Conservation (phyloP, 441 rosid species). For the Daphne laureola region DNA sequence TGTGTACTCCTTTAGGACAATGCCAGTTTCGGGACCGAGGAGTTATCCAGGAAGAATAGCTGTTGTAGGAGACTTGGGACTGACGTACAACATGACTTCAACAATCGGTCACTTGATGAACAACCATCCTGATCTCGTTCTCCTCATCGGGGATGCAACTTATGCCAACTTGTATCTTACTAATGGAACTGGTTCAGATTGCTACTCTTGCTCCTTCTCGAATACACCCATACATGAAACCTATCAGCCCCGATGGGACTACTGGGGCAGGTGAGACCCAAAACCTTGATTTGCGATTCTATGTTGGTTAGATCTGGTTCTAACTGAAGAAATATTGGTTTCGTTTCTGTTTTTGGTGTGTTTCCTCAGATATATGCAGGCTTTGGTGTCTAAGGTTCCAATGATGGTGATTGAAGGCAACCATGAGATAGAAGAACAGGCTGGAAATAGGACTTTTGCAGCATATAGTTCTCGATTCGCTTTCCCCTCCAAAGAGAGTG, state of each 20-base stretch:
- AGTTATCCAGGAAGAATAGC: constrained; percentile 53
- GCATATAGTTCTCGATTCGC: constrained; percentile 34
- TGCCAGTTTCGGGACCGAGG: constrained; percentile 52
- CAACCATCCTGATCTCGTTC: constrained; percentile 67
- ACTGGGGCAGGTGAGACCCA: constrained; percentile 68
- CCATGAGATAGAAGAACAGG: constrained; percentile 35
- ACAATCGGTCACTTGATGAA: constrained; percentile 37
- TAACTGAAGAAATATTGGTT: too few relatives aligned
- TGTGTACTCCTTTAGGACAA: constrained; percentile 49
- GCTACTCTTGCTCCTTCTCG: constrained; percentile 38
- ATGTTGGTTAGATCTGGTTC: too few relatives aligned
- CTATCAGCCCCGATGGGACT: constrained; percentile 96
- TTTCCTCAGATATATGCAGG: constrained; percentile 27
- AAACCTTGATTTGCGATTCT: not conserved
- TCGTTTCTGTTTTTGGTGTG: not conserved
- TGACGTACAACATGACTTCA: constrained; percentile 64
- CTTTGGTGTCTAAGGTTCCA: constrained; percentile 30
- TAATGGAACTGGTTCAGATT: constrained; percentile 51
- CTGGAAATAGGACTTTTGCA: constrained; percentile 21
- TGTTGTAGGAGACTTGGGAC: constrained; percentile 71
- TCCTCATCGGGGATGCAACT: constrained; percentile 62
- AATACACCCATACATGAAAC: constrained; percentile 41
- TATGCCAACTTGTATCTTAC: constrained; percentile 72
- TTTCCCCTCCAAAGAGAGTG: constrained; percentile 31
- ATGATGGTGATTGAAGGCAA: constrained; percentile 35